phyloP scores from a whole-genome alignment of 2,329 filamentous ascomycete species.

The Orbilia javanica region DNA sequence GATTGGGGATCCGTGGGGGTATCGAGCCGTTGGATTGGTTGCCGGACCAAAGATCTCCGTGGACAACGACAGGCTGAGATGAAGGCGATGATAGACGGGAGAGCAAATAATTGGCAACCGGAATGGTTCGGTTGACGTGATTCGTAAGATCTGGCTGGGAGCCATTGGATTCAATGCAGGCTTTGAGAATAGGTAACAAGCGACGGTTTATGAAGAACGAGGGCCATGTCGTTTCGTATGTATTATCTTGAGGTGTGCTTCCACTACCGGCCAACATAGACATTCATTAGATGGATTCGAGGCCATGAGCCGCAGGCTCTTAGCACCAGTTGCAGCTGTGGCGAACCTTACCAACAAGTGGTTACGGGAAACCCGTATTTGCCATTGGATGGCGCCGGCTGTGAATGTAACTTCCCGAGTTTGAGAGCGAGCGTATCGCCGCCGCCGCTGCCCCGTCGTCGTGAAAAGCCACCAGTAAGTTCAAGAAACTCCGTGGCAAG shows the following conservation, averaged over 20 bases:
- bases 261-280: constrained; percentile 69
- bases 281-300: not conserved
- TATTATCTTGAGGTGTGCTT: constrained; percentile 83
- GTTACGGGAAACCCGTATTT: constrained; percentile 86
- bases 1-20: constrained; percentile 21
- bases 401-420: constrained; percentile 82
- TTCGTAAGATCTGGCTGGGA: constrained; percentile 73
- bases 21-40: constrained; percentile 52
- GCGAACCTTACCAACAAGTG: constrained; percentile 74
- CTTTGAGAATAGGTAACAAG: constrained; percentile 73
- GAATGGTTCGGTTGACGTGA: constrained; percentile 71
- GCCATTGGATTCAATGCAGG: constrained; percentile 70
- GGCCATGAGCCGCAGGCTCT: not conserved
- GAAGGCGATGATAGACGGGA: constrained; percentile 36
- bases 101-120: constrained; percentile 40
- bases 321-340: not conserved
- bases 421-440: constrained; percentile 77
- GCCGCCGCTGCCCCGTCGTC: constrained; percentile 65
- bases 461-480: constrained; percentile 66
- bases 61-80: constrained; percentile 74
- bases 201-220: constrained; percentile 86
- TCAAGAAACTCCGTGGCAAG: constrained; percentile 85
- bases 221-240: constrained; percentile 79
- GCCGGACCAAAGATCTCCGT: constrained; percentile 94
- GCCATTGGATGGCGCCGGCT: constrained; percentile 75